Evolutionary conservation across 345 rosid genomes (phyloP).

Genomic region (Kernera saxatilis): DNA sequence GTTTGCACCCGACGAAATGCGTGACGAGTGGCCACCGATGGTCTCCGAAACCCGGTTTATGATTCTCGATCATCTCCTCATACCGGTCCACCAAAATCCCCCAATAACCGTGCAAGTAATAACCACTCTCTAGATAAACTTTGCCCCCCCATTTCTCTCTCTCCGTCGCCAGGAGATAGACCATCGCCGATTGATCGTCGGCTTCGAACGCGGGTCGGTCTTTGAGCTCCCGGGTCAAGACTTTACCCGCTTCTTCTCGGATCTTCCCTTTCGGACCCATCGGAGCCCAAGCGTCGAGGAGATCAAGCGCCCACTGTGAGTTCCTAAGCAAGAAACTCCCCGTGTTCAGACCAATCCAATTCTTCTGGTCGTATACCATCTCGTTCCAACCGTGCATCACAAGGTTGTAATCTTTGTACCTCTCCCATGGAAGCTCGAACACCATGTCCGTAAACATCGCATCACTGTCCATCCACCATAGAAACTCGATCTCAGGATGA

Average conservation of each 20-base stretch:
- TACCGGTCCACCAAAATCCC: constrained; percentile 63
- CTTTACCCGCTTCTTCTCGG: constrained; percentile 60
- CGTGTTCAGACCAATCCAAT: constrained; percentile 66
- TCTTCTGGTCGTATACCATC: constrained; percentile 62
- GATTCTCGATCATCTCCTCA: constrained; percentile 67
- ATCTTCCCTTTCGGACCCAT: constrained; percentile 68
- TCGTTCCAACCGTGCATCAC: constrained; percentile 80
- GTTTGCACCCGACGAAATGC: constrained; percentile 81
- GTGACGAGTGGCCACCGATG: constrained; percentile 77
- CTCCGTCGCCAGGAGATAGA: constrained; percentile 54
- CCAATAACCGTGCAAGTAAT: constrained; percentile 73
- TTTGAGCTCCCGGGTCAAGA: constrained; percentile 54
- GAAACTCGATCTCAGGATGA: constrained; percentile 66
- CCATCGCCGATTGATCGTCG: constrained; percentile 74
- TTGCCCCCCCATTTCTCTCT: constrained; percentile 60
- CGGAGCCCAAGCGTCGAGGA: constrained; percentile 71
- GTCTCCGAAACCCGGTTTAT: constrained; percentile 63
- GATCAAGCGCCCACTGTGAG: constrained; percentile 58
- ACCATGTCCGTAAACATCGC: constrained; percentile 79
- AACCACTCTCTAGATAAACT: constrained; percentile 64
- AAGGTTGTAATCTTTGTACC: constrained; percentile 53
- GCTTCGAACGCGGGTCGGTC: constrained; percentile 64
- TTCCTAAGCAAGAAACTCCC: constrained; percentile 67
- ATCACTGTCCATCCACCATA: constrained; percentile 88
- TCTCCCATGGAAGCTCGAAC: constrained; percentile 76